These are phyloP conservation scores for Calonectria ilicicola DNA, from an alignment of 2,329 filamentous ascomycete genomes.

Conservation along the genomic window DNA sequence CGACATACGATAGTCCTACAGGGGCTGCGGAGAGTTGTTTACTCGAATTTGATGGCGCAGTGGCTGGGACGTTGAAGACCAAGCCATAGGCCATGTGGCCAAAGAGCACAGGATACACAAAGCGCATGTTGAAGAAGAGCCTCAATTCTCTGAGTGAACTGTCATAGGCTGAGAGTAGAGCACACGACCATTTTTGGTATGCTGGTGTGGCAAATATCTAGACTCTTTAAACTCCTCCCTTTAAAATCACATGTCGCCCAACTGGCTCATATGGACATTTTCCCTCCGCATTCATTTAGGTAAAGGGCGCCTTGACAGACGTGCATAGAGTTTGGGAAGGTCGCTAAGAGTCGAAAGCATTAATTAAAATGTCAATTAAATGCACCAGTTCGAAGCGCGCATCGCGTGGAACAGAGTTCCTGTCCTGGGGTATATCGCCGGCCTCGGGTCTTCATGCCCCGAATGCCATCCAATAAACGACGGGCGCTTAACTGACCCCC, in stretches of 20 bases:
- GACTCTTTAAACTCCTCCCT: not conserved
- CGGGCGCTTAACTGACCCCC: constrained; percentile 10
- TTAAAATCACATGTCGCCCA: not conserved
- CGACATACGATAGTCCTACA: constrained; percentile 58
- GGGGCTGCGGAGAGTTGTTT: constrained; percentile 53
- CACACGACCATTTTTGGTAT: not conserved
- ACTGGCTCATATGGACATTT: not conserved
- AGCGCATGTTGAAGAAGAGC: constrained; percentile 2
- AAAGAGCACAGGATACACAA: constrained; percentile 3
- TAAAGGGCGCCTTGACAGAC: not conserved
- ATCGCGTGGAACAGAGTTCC: not conserved
- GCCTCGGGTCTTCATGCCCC: constrained; percentile 4
- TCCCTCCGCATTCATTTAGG: constrained; percentile 4
- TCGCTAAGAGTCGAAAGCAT: not conserved
- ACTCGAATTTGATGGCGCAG: constrained; percentile 47
- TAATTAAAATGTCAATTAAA: not conserved
- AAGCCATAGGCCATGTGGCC: constrained; percentile 36
- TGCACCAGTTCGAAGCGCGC: not conserved
- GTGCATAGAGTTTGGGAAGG: not conserved
- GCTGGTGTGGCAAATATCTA: not conserved
- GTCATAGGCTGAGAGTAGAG: not conserved
- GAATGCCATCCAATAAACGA: constrained; percentile 13
- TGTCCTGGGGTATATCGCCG: not conserved
- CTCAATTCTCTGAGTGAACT: not conserved
- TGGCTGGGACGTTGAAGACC: constrained; percentile 49